A percentile compares a stretch with the other conserved stretches of the same genome.
phyloP scores from a whole-genome alignment of 75 land plant species.

The Ceratopteris richardii region DNA sequence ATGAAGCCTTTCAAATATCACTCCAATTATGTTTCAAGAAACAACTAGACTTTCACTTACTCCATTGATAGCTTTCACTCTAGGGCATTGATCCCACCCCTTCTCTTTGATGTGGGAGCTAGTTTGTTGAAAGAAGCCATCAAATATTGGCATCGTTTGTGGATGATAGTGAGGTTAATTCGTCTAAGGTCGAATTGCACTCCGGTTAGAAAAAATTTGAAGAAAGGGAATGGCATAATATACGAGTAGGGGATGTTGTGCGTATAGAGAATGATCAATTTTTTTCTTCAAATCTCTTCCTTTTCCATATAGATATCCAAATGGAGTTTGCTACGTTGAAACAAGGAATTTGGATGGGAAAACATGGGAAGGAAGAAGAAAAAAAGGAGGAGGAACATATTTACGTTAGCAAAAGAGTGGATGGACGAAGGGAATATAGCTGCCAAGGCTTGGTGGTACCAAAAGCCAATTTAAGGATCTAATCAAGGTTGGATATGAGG shows the following conservation, averaged over 20 bases:
- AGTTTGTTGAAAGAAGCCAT: slow-evolving; percentile 88
- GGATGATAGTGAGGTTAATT: slow-evolving; percentile 71
- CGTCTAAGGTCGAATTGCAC: slow-evolving; percentile 41
- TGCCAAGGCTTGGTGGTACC: too few relatives aligned
- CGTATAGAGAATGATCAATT: slow-evolving; percentile 63
- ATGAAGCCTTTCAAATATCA: slow-evolving; percentile 56
- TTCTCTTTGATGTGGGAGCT: slow-evolving; percentile 75
- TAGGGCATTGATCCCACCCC: slow-evolving; percentile 58
- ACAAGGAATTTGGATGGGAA: slow-evolving; percentile 95
- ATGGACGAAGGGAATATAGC: too few relatives aligned
- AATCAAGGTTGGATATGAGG: too few relatives aligned
- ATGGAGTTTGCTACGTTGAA: slow-evolving; percentile 89
- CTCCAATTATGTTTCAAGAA: slow-evolving; percentile 63
- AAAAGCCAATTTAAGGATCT: too few relatives aligned
- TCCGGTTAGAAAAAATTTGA: slow-evolving; percentile 44
- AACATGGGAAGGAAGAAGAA: too few relatives aligned
- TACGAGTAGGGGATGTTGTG: slow-evolving; percentile 77
- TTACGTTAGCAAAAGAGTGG: too few relatives aligned
- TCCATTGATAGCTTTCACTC: slow-evolving; percentile 41
- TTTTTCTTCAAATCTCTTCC: slow-evolving; percentile 72
- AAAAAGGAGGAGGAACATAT: too few relatives aligned
- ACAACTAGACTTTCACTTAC: slow-evolving; percentile 56
- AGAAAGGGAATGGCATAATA: slow-evolving; percentile 41
- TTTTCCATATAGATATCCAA: slow-evolving; percentile 72
- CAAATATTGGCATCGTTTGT: slow-evolving; percentile 83